Evolutionary conservation across 2,329 filamentous ascomycete species (phyloP), one percentile per base, ranked within the genome.

Genomic region (Huntiella moniliformis): DNA sequence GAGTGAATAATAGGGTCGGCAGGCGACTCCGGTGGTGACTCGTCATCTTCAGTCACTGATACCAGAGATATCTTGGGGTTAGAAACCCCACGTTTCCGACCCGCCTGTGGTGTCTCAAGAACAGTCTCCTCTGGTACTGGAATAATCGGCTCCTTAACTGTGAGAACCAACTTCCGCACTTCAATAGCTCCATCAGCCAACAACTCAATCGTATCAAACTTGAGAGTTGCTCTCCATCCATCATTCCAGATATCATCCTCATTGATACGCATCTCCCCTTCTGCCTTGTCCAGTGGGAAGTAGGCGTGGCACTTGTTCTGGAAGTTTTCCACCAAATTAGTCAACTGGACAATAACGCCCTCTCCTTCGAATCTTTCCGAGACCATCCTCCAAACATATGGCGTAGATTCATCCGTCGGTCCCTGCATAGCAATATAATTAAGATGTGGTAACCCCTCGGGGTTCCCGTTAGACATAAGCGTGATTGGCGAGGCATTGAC

Each of bases 371-470:
- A 61, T 60, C 92, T 84, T 56, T 92, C 79, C 58, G 83, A 82
- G 33, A 95, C 68, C 91, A 98, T 98, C 57, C 91, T 83, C 83
- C 88, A 98, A 53, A 93, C 82, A 57, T 93, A 85, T 53, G 78
- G 74, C 46, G 80, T 70, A 12, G 82, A 83, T 18, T 74, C 73
- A 50, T 69, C 61, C 56, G 87, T 94, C 4, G 91, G 91, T 0
- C 91, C 91, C 63, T 92, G 85, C 60, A 92, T 95, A 44, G 87
- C 91, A 54, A 98, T 94, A 61, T 92, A 96, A 46, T 71, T 63
- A 41, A 71, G 62, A 2, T 65, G 59, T 1, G 64, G 62, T 6
- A 58, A 57, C 8, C 53, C 48, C 3, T 54, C 52, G 0, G 59
- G 57, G 45, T 63, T 58, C 10, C 63, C 56, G 2, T 61, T 58